Conservation (phyloP, 2,329 filamentous ascomycete species). For the Verticillium dahliae region DNA sequence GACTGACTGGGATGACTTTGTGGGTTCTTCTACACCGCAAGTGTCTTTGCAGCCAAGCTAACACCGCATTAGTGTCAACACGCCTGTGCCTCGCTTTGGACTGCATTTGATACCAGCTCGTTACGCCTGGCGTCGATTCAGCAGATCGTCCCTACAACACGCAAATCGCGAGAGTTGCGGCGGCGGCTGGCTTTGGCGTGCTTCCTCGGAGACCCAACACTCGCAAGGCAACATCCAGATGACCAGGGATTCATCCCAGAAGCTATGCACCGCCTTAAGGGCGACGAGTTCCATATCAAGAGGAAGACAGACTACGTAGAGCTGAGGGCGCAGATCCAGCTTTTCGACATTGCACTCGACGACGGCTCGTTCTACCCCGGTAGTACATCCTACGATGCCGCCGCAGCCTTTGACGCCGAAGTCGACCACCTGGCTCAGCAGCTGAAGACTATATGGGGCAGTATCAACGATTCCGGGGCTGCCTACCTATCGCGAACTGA, state of each 20-base stretch:
- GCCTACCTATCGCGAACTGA: slow-evolving; percentile 67
- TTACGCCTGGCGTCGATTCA: not conserved
- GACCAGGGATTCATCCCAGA: slow-evolving; percentile 32
- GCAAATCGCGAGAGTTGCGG: slow-evolving; percentile 40
- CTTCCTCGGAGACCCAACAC: slow-evolving; percentile 45
- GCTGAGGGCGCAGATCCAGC: slow-evolving; percentile 56
- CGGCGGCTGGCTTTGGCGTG: slow-evolving; percentile 60
- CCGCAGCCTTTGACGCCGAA: slow-evolving; percentile 56
- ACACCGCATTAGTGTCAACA: slow-evolving; percentile 36
- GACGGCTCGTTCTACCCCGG: slow-evolving; percentile 37
- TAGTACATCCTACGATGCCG: slow-evolving; percentile 19
- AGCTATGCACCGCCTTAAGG: slow-evolving; percentile 38
- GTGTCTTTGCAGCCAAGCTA: slow-evolving; percentile 10
- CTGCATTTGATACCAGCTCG: not conserved
- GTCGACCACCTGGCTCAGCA: slow-evolving; percentile 60
- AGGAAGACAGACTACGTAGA: slow-evolving; percentile 60
- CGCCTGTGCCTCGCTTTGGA: slow-evolving; percentile 20
- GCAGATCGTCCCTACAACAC: not conserved
- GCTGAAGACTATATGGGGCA: slow-evolving; percentile 50
- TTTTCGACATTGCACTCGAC: slow-evolving; percentile 72
- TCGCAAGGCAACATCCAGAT: slow-evolving; percentile 34
- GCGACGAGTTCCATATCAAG: slow-evolving; percentile 44
- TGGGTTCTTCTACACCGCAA: slow-evolving; percentile 21
- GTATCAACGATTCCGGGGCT: slow-evolving; percentile 70
- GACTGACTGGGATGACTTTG: slow-evolving; percentile 31